These are phyloP conservation scores for Trichoderma afroharzianum DNA, from an alignment of 2,329 filamentous ascomycete genomes.

Conservation along the genomic window DNA sequence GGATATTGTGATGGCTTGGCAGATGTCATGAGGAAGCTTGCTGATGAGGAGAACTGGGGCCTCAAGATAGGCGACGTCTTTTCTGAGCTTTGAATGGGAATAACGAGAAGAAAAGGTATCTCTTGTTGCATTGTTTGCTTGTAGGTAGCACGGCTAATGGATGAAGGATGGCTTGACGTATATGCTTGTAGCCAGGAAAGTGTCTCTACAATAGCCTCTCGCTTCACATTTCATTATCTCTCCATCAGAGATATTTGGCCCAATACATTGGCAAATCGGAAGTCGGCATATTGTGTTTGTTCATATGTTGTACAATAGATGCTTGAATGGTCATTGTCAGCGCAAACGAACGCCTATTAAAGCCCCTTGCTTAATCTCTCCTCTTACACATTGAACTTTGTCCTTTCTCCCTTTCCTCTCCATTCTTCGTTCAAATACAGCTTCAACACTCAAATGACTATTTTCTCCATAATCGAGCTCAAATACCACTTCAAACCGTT, in stretches of 20 bases:
- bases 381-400: neutral
- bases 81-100: neutral
- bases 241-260: neutral
- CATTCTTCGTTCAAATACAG: neutral
- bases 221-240: neutral
- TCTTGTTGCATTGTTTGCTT: neutral
- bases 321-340: neutral
- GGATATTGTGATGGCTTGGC: constrained; percentile 30
- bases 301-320: neutral
- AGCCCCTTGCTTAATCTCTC: neutral
- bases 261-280: neutral
- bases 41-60: constrained; percentile 27
- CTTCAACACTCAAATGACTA: fast-evolving
- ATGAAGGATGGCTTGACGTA: neutral
- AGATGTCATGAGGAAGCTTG: constrained; percentile 30
- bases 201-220: neutral
- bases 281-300: neutral
- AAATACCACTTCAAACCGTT: neutral
- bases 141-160: neutral
- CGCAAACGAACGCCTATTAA: neutral
- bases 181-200: neutral
- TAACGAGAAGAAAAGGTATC: neutral
- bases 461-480: neutral
- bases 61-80: constrained; percentile 29
- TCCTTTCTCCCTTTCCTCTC: neutral